A percentile compares a stretch with the other conserved stretches of the same genome.
These are phyloP conservation scores for Backusella liffmaniae DNA, from an alignment of 192 early-diverging fungal species.

Conservation along the genomic window DNA sequence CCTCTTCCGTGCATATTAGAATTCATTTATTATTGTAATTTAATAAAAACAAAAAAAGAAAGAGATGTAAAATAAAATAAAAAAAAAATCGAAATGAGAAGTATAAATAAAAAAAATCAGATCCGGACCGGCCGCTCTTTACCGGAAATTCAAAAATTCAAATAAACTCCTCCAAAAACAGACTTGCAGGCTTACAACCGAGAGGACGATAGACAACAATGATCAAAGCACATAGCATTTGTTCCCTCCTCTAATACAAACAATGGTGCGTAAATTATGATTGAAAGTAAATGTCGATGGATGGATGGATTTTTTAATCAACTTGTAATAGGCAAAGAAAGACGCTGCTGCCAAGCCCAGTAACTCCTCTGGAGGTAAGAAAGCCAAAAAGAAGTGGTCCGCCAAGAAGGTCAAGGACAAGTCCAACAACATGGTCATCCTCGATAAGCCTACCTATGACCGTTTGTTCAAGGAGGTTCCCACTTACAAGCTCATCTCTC, in stretches of 20 bases:
- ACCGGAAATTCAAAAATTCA: not conserved
- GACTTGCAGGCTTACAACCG: not conserved
- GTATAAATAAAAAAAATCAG: not conserved
- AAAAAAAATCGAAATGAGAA: not conserved
- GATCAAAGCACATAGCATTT: not conserved
- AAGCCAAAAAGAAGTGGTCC: conserved; percentile 93
- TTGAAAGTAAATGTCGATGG: not conserved
- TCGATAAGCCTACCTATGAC: conserved; percentile 97
- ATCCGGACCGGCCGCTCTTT: not conserved
- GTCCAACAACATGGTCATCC: conserved; percentile 98
- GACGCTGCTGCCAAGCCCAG: conserved; percentile 57
- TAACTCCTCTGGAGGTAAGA: conserved; percentile 61
- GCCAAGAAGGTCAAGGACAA: conserved; percentile 99
- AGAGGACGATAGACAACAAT: not conserved
- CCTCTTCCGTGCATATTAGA: conserved; percentile 7
- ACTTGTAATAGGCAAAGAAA: conserved; percentile 50
- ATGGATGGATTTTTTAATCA: not conserved
- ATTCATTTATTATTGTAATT: not conserved
- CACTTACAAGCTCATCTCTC: conserved; percentile 99
- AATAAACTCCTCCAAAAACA: not conserved
- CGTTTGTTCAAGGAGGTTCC: conserved; percentile 99
- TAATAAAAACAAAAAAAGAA: not conserved
- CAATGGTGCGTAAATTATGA: not conserved
- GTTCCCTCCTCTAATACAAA: conserved; percentile 14
- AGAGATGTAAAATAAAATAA: not conserved